A percentile compares a stretch with the other conserved stretches of the same genome.
These are phyloP conservation scores for Candida boidinii DNA, from an alignment of 805 yeast genomes.

Conservation along the genomic window DNA sequence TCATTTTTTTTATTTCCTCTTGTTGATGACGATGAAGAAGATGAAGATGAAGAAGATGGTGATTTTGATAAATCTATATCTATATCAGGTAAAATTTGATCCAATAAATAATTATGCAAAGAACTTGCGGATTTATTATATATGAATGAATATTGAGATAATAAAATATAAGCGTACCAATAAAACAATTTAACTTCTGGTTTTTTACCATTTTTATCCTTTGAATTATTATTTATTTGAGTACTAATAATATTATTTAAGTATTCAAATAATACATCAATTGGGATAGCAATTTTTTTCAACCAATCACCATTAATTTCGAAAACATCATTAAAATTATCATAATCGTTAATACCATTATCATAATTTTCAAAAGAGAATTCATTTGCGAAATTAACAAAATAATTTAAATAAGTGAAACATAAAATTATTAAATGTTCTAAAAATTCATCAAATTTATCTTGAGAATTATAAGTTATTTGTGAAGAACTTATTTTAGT, in stretches of 20 bases:
- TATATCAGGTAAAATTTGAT: constrained; percentile 18
- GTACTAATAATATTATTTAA: constrained; percentile 38
- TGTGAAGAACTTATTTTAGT: constrained; percentile 18
- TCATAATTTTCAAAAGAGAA: constrained; percentile 2
- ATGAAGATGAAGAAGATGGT: background rate
- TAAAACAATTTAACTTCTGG: constrained; percentile 18
- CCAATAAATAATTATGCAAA: constrained; percentile 21
- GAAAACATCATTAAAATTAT: no score
- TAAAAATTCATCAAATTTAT: constrained; percentile 27
- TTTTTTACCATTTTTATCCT: background rate
- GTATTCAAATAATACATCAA: constrained; percentile 39
- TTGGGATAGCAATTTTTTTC: constrained; percentile 23
- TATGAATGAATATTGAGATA: constrained; percentile 33
- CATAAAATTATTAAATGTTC: constrained; percentile 37
- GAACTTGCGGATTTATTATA: constrained; percentile 34
- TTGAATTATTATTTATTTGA: constrained; percentile 25
- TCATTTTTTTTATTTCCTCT: background rate
- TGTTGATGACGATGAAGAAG: background rate
- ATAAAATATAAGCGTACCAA: constrained; percentile 41
- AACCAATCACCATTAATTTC: constrained; percentile 3
- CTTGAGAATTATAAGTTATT: constrained; percentile 22
- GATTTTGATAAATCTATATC: constrained; percentile 4
- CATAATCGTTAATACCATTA: no score
- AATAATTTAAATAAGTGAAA: constrained; percentile 32
- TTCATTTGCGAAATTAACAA: constrained; percentile 20